A percentile compares a stretch with the other conserved stretches of the same genome.
Evolutionary conservation across 2,329 filamentous ascomycete genomes (phyloP).

Genomic region (Pseudocercospora fuligena): DNA sequence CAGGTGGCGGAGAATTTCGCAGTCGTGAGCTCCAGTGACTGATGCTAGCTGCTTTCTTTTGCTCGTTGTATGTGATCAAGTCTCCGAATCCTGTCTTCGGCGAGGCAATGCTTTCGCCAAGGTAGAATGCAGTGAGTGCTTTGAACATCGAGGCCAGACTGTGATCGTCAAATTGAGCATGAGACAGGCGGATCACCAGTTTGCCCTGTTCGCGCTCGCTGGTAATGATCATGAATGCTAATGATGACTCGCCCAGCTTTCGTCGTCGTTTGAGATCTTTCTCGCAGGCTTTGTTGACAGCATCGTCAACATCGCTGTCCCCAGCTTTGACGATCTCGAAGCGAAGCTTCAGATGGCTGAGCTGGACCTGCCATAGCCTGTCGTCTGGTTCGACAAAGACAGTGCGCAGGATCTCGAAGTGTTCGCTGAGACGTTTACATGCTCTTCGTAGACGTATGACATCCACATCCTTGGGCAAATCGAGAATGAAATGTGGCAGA

Average conservation of each 20-base stretch:
- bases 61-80: constrained; percentile 6
- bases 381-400: constrained; percentile 55
- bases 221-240: constrained; percentile 35
- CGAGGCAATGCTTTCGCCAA: constrained; percentile 3
- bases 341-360: constrained; percentile 46
- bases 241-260: constrained; percentile 26
- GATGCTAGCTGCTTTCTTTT: constrained; percentile 13
- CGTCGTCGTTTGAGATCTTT: constrained; percentile 18
- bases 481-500: constrained; percentile 33
- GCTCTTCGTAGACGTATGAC: constrained; percentile 28
- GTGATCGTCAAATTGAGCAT: constrained; percentile 41
- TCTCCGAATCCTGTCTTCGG: constrained; percentile 12
- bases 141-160: constrained; percentile 15
- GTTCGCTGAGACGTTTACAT: constrained; percentile 25
- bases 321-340: constrained; percentile 31
- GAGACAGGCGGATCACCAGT: constrained; percentile 40
- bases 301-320: constrained; percentile 19
- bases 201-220: constrained; percentile 28
- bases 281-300: constrained; percentile 20
- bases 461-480: constrained; percentile 30
- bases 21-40: constrained; percentile 31
- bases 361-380: constrained; percentile 50
- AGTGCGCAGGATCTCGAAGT: constrained; percentile 58
- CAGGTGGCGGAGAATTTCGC: constrained; percentile 18
- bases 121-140: constrained; percentile 12